Base-by-base conservation (phyloP, 2,329 filamentous ascomycete genomes). In the Trichoderma sp. region DNA sequence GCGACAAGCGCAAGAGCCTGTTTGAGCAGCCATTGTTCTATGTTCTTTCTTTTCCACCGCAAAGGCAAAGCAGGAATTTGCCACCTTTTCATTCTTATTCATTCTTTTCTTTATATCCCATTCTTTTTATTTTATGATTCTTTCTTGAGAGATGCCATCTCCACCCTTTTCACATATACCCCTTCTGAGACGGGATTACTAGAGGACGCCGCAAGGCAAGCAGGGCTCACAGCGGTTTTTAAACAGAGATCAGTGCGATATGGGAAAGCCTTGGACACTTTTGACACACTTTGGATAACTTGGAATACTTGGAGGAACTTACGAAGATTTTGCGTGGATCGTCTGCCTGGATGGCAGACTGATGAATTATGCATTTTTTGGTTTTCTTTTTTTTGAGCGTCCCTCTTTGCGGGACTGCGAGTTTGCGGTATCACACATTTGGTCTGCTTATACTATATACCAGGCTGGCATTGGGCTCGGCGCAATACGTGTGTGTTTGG, bases 161-260 rank as follows among this genome's bases (percentile, higher is more conserved):
- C 34, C 17, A 34, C 13, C n/a, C 34, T 67, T 67, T 69, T 53
- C 67, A 52, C 66, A 64, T 70, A 77, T 74, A 75, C 77, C 61
- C 76, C 76, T 74, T 73, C 75, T 74, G 74, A 76, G 70, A 73
- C 77, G 73, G 77, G 75, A 69, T 34, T 72, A 71, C 77, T 70
- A 80, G 76, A 80, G 75, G 76, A 76, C 72, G 79, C 79, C 79
- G 79, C 80, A 74, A 82, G 80, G 81, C 79, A 73, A 45, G 48
- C 61, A 42, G 59, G 67, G 59, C 50, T 65, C 32, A 56, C 42
- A 57, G 32, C 52, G 53, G 52, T 25, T 64, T 64, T 60, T 53
- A 29, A 34, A 64, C 53, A 67, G 64, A 67, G 58, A 69, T 66
- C 70, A 72, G 72, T 73, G 71, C 77, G 75, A 76, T 72, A 74